These are phyloP conservation scores for Dichotomocladium elegans DNA, from an alignment of 371 early-diverging fungal species.

Conservation along the genomic window DNA sequence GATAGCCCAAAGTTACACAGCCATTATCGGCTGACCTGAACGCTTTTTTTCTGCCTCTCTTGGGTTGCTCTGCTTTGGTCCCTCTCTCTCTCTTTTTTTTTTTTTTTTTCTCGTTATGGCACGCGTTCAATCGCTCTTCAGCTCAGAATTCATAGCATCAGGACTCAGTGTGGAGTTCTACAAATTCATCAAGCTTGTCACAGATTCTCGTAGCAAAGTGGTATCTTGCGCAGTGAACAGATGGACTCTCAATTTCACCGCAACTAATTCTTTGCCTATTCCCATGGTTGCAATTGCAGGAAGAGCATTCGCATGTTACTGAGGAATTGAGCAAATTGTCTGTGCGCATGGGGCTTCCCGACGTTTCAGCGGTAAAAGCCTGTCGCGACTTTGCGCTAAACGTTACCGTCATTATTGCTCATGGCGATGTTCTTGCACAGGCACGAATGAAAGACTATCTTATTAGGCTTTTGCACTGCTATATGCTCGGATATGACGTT, in stretches of 20 bases:
- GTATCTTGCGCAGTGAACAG: too few relatives aligned
- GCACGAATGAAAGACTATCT: conserved; percentile 41
- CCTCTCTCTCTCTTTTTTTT: not conserved
- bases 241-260: not conserved
- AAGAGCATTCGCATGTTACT: conserved; percentile 28
- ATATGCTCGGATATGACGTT: conserved; percentile 49
- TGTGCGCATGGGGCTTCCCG: conserved; percentile 29
- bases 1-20: too few relatives aligned
- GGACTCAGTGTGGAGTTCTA: conserved; percentile 28
- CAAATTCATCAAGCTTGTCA: conserved; percentile 26
- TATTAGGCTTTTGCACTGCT: conserved; percentile 43
- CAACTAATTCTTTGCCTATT: not conserved
- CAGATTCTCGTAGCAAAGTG: conserved; percentile 33
- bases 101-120: conserved; percentile 3
- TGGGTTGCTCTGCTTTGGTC: not conserved
- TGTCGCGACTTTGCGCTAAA: not conserved
- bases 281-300: conserved; percentile 13
- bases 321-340: conserved; percentile 21
- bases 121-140: conserved; percentile 11
- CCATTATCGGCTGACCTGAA: too few relatives aligned
- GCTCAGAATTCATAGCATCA: conserved; percentile 40
- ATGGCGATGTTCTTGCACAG: conserved; percentile 9
- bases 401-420: not conserved
- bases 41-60: not conserved
- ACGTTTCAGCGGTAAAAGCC: conserved; percentile 34